Evolutionary conservation across 208 protist genomes (phyloP), one percentile per base, ranked within the genome.

Genomic region (Trypanosomatidae sp.): DNA sequence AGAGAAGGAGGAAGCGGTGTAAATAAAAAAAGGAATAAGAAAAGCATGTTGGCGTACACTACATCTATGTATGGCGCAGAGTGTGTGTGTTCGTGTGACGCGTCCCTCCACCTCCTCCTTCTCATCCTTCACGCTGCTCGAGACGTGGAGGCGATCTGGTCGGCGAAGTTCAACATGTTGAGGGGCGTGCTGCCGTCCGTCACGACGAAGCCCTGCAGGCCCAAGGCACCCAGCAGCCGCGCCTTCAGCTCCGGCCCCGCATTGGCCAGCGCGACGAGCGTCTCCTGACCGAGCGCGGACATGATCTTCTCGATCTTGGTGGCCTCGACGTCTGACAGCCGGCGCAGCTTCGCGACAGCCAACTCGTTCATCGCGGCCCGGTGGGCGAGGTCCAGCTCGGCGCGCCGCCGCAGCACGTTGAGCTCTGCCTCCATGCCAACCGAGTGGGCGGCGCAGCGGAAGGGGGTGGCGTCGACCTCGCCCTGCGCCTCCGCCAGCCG

Each of bases 101-200:
- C n/a, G n/a, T n/a, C n/a, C n/a, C n/a, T n/a, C n/a, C n/a, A n/a
- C n/a, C n/a, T n/a, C n/a, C n/a, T n/a, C n/a, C n/a, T n/a, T n/a
- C n/a, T n/a, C n/a, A n/a, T n/a, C n/a, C n/a, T n/a, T 30, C 60
- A 19, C 41, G 60, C 39, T 1, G 17, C 60, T 19, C 60, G 39
- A 5, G 13, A 39, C 3, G 60, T 39, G 33, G 28, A 33, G 43
- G 66, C 36, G 33, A 69, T 22, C 66, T n/a, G 33, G 13, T 91
- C 64, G 10, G 97, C 97, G 52, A 97, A 91, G 75, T 93, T 91
- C 84, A 99, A 84, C 66, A 97, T 77, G 76, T 94, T 95, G 64
- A 96, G 87, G 0, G 91, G 93, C 62, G 84, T 75, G 36, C 65
- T 84, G 70, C 93, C 91, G 73, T 96, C 93, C 1, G 93, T 97